A percentile compares a stretch with the other conserved stretches of the same genome.
Conservation (phyloP, 768 basidiomycete genomes). For the Rhodotorula sphaerocarpa region DNA sequence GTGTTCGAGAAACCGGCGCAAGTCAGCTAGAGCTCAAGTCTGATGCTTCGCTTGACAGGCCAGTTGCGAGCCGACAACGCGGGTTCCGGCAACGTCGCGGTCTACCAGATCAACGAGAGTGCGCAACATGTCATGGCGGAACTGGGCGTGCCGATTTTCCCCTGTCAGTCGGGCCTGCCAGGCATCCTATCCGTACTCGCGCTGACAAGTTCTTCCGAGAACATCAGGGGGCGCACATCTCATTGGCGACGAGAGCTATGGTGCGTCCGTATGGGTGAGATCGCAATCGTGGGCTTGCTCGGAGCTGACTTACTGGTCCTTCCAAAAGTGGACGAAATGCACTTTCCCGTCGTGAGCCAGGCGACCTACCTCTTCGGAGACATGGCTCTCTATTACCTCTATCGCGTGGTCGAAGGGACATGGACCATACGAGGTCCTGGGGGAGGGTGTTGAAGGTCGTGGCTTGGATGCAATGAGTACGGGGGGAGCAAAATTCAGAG, state of each 20-base stretch:
- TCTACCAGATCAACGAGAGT: slow-evolving; percentile 14
- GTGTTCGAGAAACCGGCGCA: too few relatives aligned
- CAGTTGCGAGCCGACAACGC: neutral
- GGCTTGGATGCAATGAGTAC: too few relatives aligned
- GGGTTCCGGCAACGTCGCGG: neutral
- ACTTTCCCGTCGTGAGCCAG: neutral
- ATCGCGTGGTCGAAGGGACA: neutral
- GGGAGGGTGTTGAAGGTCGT: too few relatives aligned
- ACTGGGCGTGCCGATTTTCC: neutral
- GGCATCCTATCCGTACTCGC: too few relatives aligned
- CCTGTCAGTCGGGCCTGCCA: neutral
- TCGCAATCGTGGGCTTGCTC: too few relatives aligned
- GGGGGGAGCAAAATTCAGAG: too few relatives aligned
- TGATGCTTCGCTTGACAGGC: neutral
- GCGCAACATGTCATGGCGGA: neutral
- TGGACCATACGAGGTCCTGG: too few relatives aligned
- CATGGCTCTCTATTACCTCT: neutral
- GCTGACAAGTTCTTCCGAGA: too few relatives aligned
- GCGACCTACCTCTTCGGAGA: neutral
- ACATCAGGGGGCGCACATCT: too few relatives aligned
- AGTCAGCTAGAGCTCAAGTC: too few relatives aligned
- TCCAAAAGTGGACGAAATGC: slow-evolving; percentile 1
- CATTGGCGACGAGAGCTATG: too few relatives aligned
- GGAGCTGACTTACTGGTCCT: neutral
- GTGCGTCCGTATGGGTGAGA: too few relatives aligned